Percentiles rank a stretch among this genome's conserved stretches.
Evolutionary conservation across 352 stramenopile genomes (phyloP).

Genomic region (Thraustotheca clavata): DNA sequence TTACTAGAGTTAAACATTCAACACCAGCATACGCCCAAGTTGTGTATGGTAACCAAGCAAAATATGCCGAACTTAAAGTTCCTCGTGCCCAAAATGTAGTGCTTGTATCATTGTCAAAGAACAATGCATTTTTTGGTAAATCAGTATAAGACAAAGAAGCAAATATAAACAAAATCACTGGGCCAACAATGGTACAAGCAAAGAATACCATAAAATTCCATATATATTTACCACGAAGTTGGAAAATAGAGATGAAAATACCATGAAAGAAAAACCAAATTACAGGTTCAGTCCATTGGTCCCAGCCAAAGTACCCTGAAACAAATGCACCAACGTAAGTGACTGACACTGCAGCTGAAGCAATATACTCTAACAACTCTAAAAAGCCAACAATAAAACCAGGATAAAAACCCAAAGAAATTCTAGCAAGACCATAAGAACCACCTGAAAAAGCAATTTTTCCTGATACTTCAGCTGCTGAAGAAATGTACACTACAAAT

Average conservation of each 20-base stretch:
- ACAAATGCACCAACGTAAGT: slow-evolving; percentile 27
- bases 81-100: neutral
- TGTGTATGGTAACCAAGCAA: neutral
- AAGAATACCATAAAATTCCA: slow-evolving; percentile 3
- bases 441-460: slow-evolving; percentile 27
- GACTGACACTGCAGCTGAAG: slow-evolving; percentile 25
- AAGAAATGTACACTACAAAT: slow-evolving; percentile 8
- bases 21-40: neutral
- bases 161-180: neutral
- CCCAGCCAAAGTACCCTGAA: neutral
- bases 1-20: neutral
- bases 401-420: slow-evolving; percentile 26
- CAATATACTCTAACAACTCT: slow-evolving; percentile 29
- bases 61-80: neutral
- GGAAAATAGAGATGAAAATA: slow-evolving; percentile 1
- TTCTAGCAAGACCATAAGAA: slow-evolving; percentile 26
- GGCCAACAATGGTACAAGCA: neutral
- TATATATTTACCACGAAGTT: neutral
- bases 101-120: slow-evolving; percentile 1
- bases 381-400: slow-evolving; percentile 27
- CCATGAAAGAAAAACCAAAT: slow-evolving; percentile 28
- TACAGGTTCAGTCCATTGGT: slow-evolving; percentile 22
- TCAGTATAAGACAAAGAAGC: neutral
- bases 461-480: neutral
- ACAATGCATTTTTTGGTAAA: neutral